Base-by-base conservation (phyloP, 306 rosid species). In the Vicia sativa region DNA sequence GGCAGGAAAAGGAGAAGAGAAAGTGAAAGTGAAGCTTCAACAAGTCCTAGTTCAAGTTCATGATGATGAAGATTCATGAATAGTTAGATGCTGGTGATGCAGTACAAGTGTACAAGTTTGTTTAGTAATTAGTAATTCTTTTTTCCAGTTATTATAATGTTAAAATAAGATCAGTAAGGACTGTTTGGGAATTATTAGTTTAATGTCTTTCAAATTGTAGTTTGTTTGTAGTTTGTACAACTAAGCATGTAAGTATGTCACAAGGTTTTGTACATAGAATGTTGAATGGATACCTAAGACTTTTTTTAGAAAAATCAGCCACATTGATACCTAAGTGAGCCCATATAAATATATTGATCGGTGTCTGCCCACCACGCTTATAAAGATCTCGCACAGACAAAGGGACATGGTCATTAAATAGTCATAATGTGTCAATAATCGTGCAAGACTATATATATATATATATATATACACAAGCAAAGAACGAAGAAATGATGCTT, bases 1-100 rank as follows among this genome's bases (percentile, higher is more conserved):
- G 83, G 78, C 13, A 76, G 83, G 73, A 88, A 87, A 60, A 83
- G 85, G 81, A 80, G 81, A 45, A 83, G 84, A 59, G 52, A 29
- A 11, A 78, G 39, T 34, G 49, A 28, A 28, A 37, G 21, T 14
- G 62, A 35, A 60, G 70, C 29, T 68, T 0, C 56, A 73, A 57
- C 5, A 71, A 61, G 65, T 18, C 11, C 52, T 59, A 13, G 29
- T 52, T 13, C 44, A 58, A 62, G 31, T 75, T 68, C 70, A 28
- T 26, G 38, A 43, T 49, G 38, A 28, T 49, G 28, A 9, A 16
- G 12, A 45, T 48, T 67, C 70, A 39, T 23, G 58, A 28, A n/a
- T 59, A 68, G 34, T 66, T 29, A 31, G 13, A 12, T 58, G 8
- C 8, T 35, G 38, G 35, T 45, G 57, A 38, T 65, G 34, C 2